A percentile compares a stretch with the other conserved stretches of the same genome.
phyloP scores from a whole-genome alignment of 495 filamentous ascomycete species.

The Neurospora hispaniola region DNA sequence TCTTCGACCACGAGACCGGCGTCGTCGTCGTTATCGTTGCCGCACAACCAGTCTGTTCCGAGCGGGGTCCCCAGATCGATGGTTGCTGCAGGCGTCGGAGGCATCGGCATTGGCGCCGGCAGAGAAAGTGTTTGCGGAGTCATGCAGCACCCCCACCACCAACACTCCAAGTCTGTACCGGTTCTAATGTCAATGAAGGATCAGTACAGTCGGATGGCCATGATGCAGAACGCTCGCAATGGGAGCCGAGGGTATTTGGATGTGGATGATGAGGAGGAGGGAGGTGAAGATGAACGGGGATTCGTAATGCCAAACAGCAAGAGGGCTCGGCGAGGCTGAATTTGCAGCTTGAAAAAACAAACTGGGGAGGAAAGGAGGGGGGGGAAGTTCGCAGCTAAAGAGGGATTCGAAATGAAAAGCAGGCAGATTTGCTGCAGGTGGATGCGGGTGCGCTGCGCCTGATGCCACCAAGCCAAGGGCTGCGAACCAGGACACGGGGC shows the following conservation, averaged over 20 bases:
- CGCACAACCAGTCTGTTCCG: not conserved
- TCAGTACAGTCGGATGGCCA: not conserved
- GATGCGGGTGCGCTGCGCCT: not conserved
- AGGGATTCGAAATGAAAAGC: not conserved
- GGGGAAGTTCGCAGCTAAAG: not conserved
- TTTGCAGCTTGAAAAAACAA: not conserved
- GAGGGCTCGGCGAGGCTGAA: not conserved
- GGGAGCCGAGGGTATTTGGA: not conserved
- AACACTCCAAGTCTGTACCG: not conserved
- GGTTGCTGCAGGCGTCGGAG: not conserved
- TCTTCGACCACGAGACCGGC: not conserved
- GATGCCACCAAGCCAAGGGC: not conserved
- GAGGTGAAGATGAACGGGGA: not conserved
- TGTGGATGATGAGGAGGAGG: not conserved
- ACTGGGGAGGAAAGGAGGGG: not conserved
- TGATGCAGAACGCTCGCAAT: not conserved
- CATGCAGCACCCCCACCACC: not conserved
- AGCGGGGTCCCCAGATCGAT: not conserved
- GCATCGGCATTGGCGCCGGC: not conserved
- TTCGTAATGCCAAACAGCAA: not conserved
- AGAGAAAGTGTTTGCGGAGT: not conserved
- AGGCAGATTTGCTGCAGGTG: not conserved
- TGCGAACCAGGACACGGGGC: not conserved
- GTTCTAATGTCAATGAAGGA: not conserved
- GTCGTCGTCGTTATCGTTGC: not conserved